phyloP scores from a whole-genome alignment of 73 alveolate species.

The Tetrahymena borealis region DNA sequence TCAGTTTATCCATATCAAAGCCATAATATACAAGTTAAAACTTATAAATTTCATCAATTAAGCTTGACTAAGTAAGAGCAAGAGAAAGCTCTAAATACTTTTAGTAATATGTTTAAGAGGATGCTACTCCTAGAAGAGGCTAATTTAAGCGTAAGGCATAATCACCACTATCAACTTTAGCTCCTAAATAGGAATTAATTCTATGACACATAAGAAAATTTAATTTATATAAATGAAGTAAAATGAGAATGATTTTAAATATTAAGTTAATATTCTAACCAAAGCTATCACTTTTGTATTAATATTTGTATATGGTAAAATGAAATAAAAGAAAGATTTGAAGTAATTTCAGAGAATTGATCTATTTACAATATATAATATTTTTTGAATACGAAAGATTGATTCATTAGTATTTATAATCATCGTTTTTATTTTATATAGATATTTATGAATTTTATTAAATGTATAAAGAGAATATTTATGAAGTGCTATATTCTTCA shows the following conservation, averaged over 20 bases:
- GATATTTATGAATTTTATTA: not conserved
- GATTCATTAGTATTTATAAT: not conserved
- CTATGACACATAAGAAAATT: too few relatives aligned
- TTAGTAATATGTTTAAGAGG: not conserved
- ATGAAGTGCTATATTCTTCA: not conserved
- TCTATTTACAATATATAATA: not conserved
- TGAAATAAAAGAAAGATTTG: not conserved
- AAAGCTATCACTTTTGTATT: not conserved
- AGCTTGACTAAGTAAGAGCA: not conserved
- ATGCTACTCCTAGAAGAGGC: not conserved
- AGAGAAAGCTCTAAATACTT: not conserved
- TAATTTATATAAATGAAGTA: too few relatives aligned
- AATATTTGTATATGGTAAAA: not conserved
- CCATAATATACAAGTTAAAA: not conserved
- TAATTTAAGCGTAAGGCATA: not conserved
- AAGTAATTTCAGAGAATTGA: not conserved
- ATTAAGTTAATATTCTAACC: too few relatives aligned
- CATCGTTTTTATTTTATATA: not conserved
- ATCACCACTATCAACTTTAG: not conserved
- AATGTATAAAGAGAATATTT: not conserved
- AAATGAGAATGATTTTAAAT: too few relatives aligned
- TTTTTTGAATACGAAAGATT: not conserved
- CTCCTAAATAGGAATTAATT: not conserved
- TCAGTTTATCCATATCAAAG: not conserved
- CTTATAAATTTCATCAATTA: not conserved